Evolutionary conservation across 179 eudicot species (phyloP).

Genomic region (Carnegiea gigantea): DNA sequence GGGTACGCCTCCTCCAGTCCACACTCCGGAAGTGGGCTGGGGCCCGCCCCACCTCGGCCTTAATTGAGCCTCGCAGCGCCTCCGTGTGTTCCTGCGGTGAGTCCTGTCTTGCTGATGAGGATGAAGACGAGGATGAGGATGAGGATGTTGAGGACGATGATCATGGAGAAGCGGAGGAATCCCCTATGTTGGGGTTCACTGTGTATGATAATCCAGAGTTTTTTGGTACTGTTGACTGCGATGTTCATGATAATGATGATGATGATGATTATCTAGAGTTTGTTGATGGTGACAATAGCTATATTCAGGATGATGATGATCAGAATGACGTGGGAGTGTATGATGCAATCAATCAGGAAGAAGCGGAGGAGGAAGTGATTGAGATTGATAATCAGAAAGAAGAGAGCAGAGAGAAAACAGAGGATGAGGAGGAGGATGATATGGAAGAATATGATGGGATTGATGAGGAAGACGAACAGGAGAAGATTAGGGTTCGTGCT

Average conservation of each 20-base stretch:
- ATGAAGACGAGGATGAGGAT: neutral
- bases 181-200: slow-evolving; percentile 1
- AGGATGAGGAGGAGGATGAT: neutral
- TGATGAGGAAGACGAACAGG: neutral
- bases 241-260: neutral
- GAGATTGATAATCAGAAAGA: neutral
- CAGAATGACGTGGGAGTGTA: neutral
- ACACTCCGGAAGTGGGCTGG: slow-evolving; percentile 13
- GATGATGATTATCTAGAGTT: slow-evolving; percentile 19
- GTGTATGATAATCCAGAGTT: slow-evolving; percentile 30
- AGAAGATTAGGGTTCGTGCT: neutral
- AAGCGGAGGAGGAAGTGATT: neutral
- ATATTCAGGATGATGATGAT: neutral
- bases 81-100: slow-evolving; percentile 17
- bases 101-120: slow-evolving; percentile 21
- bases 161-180: neutral
- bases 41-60: neutral
- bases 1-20: slow-evolving; percentile 18
- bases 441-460: neutral
- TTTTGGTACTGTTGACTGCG: neutral
- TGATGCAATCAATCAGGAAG: neutral
- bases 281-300: neutral
- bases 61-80: neutral
- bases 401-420: neutral
- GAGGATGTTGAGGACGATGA: neutral